Conservation (phyloP, 2,329 filamentous ascomycete genomes). For the Fusarium sp. region DNA sequence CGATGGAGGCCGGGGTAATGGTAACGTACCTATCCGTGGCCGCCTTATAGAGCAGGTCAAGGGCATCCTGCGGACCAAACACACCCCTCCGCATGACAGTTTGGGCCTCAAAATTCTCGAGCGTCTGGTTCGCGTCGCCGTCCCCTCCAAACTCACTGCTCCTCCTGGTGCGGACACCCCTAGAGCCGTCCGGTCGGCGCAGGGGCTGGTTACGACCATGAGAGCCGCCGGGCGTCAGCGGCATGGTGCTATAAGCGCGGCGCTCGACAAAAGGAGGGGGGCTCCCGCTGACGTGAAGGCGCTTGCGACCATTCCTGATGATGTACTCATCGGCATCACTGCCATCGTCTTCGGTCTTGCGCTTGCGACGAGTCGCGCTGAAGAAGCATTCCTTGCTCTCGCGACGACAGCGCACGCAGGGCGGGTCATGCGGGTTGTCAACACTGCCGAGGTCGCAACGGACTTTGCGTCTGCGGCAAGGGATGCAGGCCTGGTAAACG, state of each 20-base stretch:
- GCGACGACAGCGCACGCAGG: conserved; percentile 89
- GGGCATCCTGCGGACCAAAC: conserved; percentile 89
- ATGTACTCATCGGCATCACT: conserved; percentile 70
- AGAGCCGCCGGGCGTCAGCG: conserved; percentile 70
- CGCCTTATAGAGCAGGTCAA: conserved; percentile 90
- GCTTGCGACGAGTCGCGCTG: conserved; percentile 90
- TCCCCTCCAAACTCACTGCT: conserved; percentile 51
- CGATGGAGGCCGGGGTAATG: conserved; percentile 35
- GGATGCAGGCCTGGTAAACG: conserved; percentile 70
- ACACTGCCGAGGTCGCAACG: conserved; percentile 74
- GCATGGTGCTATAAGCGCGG: conserved; percentile 60
- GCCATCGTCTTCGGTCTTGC: conserved; percentile 71
- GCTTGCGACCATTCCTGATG: conserved; percentile 75
- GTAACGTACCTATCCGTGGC: conserved; percentile 66
- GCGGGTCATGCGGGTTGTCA: conserved; percentile 92
- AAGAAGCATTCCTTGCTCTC: conserved; percentile 98
- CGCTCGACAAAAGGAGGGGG: conserved; percentile 56
- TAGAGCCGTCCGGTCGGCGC: conserved; percentile 63
- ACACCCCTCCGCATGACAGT: conserved; percentile 74
- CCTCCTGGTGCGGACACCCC: conserved; percentile 39
- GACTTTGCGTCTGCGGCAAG: conserved; percentile 67
- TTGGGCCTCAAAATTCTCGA: conserved; percentile 71
- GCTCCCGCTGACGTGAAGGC: conserved; percentile 59
- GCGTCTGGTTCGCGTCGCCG: conserved; percentile 66
- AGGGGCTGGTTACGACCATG: conserved; percentile 71